Evolutionary conservation across 345 rosid species (phyloP).

Genomic region (Carallia brachiata): DNA sequence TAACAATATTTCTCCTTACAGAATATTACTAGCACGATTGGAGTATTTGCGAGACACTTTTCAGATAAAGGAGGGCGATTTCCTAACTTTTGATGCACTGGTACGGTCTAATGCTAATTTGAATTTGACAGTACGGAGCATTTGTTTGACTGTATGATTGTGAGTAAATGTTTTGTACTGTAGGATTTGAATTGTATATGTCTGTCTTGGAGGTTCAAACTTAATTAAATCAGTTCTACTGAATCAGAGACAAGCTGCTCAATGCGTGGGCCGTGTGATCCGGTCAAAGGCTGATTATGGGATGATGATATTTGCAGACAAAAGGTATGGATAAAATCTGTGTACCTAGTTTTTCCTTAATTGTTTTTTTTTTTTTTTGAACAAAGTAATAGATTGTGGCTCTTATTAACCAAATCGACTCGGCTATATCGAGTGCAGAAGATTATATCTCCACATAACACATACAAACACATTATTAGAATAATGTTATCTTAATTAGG

Average conservation of each 20-base stretch:
- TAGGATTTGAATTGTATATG: not conserved
- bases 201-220: constrained; percentile 5
- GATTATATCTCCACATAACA: too few relatives aligned
- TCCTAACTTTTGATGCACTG: constrained; percentile 95
- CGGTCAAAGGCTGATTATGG: constrained; percentile 98
- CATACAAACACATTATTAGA: too few relatives aligned
- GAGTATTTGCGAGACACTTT: constrained; percentile 92
- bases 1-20: constrained; percentile 34
- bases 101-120: constrained; percentile 38
- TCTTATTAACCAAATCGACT: too few relatives aligned
- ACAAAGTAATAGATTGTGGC: too few relatives aligned
- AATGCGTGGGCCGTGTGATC: constrained; percentile 95
- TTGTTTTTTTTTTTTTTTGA: not conserved
- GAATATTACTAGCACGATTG: constrained; percentile 86
- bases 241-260: constrained; percentile 97
- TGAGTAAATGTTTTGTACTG: not conserved
- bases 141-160: constrained; percentile 2
- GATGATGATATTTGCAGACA: constrained; percentile 99
- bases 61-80: constrained; percentile 98
- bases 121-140: not conserved
- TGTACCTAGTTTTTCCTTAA: not conserved
- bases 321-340: constrained; percentile 46
- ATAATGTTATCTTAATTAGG: too few relatives aligned
- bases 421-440: too few relatives aligned
- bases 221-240: constrained; percentile 13